Evolutionary conservation across 78 protist genomes (phyloP).

Genomic region (Parvularia atlantis): DNA sequence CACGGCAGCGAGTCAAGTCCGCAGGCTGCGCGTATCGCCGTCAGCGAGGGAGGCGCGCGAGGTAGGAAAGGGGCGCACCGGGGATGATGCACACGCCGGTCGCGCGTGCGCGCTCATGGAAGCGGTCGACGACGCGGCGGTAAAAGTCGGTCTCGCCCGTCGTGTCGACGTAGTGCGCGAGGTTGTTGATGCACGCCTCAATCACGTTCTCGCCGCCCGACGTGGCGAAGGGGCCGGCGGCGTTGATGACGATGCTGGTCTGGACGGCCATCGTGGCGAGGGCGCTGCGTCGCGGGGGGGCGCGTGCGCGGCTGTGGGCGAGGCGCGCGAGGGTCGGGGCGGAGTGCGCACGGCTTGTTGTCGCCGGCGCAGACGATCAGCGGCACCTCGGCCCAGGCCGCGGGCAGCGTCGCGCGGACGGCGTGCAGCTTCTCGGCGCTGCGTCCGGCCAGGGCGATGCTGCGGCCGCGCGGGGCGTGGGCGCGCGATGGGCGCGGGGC

Average conservation of each 20-base stretch:
- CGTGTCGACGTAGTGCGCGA: constrained; percentile 18
- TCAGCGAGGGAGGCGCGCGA: too few species aligned
- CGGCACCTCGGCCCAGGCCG: neutral
- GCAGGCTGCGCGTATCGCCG: too few species aligned
- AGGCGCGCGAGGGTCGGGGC: neutral
- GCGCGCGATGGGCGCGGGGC: too few species aligned
- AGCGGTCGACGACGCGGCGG: neutral
- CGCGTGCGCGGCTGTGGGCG: neutral
- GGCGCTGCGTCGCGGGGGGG: neutral
- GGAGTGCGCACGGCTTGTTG: neutral
- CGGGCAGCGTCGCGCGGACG: neutral
- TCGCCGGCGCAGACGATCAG: neutral
- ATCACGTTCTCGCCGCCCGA: neutral
- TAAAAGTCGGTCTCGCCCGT: constrained; percentile 31
- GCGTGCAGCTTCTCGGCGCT: neutral
- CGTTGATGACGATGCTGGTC: constrained; percentile 16
- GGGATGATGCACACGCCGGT: too few species aligned
- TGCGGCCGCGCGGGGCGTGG: too few species aligned
- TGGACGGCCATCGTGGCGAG: constrained; percentile 3
- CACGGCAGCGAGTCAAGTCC: too few species aligned
- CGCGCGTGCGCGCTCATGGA: too few species aligned
- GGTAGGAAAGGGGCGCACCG: too few species aligned
- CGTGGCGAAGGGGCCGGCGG: constrained; percentile 39
- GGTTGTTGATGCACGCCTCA: constrained; percentile 7
- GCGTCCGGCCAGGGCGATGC: constrained; percentile 19